phyloP scores from a whole-genome alignment of 2,329 filamentous ascomycete genomes.

The Tolypocladium nubicola region DNA sequence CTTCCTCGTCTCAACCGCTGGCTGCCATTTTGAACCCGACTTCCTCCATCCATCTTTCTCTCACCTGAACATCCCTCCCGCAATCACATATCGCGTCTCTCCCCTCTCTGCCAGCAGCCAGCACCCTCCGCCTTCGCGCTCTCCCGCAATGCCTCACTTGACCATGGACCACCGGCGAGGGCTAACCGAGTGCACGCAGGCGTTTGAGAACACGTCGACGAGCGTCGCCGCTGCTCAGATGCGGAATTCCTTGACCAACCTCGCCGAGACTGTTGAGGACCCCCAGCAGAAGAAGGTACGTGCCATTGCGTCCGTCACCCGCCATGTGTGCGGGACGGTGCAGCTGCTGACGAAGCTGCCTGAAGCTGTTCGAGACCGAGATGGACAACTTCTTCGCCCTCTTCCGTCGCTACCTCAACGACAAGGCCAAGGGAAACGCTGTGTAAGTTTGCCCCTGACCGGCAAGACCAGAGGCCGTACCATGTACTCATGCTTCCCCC shows the following conservation, averaged over 20 bases:
- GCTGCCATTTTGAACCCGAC: background rate
- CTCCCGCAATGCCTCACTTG: background rate
- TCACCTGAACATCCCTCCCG: too few species aligned
- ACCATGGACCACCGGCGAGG: background rate
- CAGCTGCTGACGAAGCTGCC: constrained; percentile 1
- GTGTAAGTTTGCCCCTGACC: constrained; percentile 41
- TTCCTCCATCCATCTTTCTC: background rate
- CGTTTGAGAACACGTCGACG: constrained; percentile 98
- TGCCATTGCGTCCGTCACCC: background rate
- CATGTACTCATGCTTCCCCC: constrained; percentile 13
- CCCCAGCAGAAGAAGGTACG: constrained; percentile 72
- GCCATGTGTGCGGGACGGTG: background rate
- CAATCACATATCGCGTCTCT: background rate
- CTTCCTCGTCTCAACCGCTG: background rate
- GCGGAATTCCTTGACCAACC: constrained; percentile 91
- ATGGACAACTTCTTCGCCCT: constrained; percentile 99
- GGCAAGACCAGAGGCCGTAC: background rate
- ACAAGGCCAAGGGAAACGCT: constrained; percentile 95
- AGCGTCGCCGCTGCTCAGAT: constrained; percentile 97
- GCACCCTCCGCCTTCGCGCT: background rate
- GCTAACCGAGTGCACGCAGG: constrained; percentile 42
- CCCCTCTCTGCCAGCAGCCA: background rate
- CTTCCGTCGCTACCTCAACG: constrained; percentile 95
- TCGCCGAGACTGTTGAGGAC: constrained; percentile 83
- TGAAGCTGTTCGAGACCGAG: constrained; percentile 87